Conservation (phyloP, 1,284 basidiomycete species). For the Pyrrhoderma noxium region DNA sequence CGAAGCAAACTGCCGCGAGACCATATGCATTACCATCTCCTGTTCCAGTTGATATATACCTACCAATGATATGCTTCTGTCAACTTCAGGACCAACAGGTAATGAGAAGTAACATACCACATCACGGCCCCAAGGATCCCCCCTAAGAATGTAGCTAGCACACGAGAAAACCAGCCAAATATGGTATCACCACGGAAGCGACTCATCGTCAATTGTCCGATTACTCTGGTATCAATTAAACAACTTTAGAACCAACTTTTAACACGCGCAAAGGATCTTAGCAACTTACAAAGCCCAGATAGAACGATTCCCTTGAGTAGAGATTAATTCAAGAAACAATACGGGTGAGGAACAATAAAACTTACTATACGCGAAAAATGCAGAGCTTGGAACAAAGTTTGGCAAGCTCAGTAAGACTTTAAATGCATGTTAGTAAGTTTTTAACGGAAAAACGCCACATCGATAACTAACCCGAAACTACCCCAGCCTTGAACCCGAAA, state of each 20-base stretch:
- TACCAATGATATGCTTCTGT: conserved; percentile 27
- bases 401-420: conserved; percentile 57
- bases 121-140: conserved; percentile 60
- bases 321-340: background rate
- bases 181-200: conserved; percentile 74
- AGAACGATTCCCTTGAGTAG: conserved; percentile 28
- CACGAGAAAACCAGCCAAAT: conserved; percentile 56
- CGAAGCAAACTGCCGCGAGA: conserved; percentile 59
- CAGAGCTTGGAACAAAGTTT: conserved; percentile 20
- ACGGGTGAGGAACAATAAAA: background rate
- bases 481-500: conserved; percentile 75
- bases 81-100: no score
- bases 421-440: background rate
- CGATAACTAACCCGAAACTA: conserved; percentile 45
- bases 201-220: conserved; percentile 63
- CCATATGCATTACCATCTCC: conserved; percentile 70
- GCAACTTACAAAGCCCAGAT: conserved; percentile 32
- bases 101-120: conserved; percentile 42
- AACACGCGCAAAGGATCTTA: no score
- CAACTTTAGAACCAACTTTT: background rate
- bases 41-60: conserved; percentile 67
- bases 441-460: background rate
- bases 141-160: conserved; percentile 65
- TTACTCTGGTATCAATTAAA: conserved; percentile 39
- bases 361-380: conserved; percentile 18